Percentiles rank a stretch among this genome's conserved stretches.
These are phyloP conservation scores for Microascus cirrosus DNA, from an alignment of 2,329 filamentous ascomycete genomes.

Conservation along the genomic window DNA sequence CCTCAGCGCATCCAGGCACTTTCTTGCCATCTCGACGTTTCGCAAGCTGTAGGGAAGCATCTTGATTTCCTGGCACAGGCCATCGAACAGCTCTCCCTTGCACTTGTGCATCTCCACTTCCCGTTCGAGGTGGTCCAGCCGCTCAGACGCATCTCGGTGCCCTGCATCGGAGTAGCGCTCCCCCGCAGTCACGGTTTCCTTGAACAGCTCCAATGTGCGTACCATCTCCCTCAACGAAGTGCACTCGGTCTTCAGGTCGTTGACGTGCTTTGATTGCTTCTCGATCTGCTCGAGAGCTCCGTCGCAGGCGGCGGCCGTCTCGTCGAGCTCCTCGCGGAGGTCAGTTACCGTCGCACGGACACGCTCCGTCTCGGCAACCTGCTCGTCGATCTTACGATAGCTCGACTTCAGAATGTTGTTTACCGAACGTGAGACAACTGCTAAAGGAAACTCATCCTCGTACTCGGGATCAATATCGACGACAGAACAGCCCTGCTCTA, in stretches of 20 bases:
- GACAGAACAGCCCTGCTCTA: not conserved
- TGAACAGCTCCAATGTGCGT: not conserved
- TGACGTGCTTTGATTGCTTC: not conserved
- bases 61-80: conserved; percentile 1
- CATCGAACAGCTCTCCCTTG: conserved; percentile 2
- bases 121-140: not conserved
- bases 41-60: conserved; percentile 1
- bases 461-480: not conserved
- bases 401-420: conserved; percentile 1
- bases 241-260: not conserved
- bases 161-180: not conserved
- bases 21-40: not conserved
- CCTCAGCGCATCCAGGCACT: not conserved
- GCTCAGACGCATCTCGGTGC: not conserved
- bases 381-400: conserved; percentile 1
- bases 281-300: not conserved
- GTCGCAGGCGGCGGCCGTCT: not conserved
- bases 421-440: not conserved
- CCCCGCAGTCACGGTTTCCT: not conserved
- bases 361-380: not conserved
- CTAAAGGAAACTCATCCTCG: not conserved
- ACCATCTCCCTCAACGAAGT: not conserved
- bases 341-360: not conserved
- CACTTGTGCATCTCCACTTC: not conserved
- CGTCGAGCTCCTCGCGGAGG: conserved; percentile 1